Evolutionary conservation across 352 stramenopile genomes (phyloP).

Genomic region (Phytophthora multivora): DNA sequence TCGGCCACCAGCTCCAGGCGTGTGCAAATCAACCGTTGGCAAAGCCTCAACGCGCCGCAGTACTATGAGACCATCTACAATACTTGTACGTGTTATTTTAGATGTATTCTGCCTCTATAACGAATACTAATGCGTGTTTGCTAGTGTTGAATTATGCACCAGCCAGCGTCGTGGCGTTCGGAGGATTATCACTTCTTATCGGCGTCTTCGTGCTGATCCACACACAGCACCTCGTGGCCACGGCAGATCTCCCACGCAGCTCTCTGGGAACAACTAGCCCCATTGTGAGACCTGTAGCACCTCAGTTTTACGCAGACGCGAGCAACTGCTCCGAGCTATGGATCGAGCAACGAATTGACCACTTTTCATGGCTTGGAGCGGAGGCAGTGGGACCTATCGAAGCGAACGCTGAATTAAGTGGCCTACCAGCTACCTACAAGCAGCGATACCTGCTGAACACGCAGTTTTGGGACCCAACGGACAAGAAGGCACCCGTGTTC

Average conservation of each 20-base stretch:
- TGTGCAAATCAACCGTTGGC: slow-evolving; percentile 31
- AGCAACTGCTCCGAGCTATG: slow-evolving; percentile 86
- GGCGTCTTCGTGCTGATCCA: slow-evolving; percentile 75
- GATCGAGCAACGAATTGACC: slow-evolving; percentile 90
- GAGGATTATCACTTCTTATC: slow-evolving; percentile 48
- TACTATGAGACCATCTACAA: slow-evolving; percentile 43
- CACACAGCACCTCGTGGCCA: slow-evolving; percentile 63
- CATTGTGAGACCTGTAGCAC: not conserved
- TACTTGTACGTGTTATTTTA: slow-evolving; percentile 18
- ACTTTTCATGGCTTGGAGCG: slow-evolving; percentile 78
- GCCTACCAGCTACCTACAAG: slow-evolving; percentile 63
- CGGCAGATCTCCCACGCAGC: slow-evolving; percentile 43
- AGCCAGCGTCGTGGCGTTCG: slow-evolving; percentile 56
- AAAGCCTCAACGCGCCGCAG: slow-evolving; percentile 37
- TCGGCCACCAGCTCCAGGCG: slow-evolving; percentile 34
- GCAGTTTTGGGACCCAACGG: slow-evolving; percentile 73
- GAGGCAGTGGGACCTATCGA: slow-evolving; percentile 25
- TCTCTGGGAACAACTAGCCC: slow-evolving; percentile 31
- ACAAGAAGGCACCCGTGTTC: slow-evolving; percentile 85
- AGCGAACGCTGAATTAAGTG: slow-evolving; percentile 13
- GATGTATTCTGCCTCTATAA: no score
- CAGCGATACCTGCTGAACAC: slow-evolving; percentile 92
- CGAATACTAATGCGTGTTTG: not conserved
- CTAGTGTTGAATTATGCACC: slow-evolving; percentile 43
- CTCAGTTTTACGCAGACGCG: slow-evolving; percentile 43